Evolutionary conservation across 345 rosid genomes (phyloP).

Genomic region (Lepidium africanum): DNA sequence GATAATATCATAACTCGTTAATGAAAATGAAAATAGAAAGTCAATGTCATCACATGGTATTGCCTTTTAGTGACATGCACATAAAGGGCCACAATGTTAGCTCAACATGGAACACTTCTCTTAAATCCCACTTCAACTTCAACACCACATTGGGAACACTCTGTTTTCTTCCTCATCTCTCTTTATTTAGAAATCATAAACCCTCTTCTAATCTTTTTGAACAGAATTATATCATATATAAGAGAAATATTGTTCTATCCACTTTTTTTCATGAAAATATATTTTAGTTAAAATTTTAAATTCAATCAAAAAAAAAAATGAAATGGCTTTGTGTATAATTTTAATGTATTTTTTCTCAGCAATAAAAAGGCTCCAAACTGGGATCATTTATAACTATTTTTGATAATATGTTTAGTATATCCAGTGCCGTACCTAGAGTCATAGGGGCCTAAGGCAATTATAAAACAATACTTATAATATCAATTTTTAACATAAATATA

Average conservation of each 20-base stretch:
- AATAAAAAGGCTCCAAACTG: too few relatives aligned
- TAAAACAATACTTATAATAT: too few relatives aligned
- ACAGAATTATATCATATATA: neutral
- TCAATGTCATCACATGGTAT: conserved; percentile 53
- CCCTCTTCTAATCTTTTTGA: neutral
- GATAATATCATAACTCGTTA: neutral
- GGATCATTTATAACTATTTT: too few relatives aligned
- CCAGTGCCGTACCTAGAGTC: too few relatives aligned
- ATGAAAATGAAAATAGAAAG: conserved; percentile 2
- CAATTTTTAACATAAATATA: too few relatives aligned
- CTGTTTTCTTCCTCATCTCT: neutral
- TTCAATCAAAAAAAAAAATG: too few relatives aligned
- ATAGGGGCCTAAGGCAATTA: too few relatives aligned
- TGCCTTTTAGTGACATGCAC: conserved; percentile 51
- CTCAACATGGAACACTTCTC: conserved; percentile 43
- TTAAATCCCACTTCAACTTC: conserved; percentile 49
- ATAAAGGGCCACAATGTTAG: conserved; percentile 48
- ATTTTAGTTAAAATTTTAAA: too few relatives aligned
- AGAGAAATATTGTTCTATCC: neutral
- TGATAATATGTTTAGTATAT: too few relatives aligned
- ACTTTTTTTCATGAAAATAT: too few relatives aligned
- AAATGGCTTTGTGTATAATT: too few relatives aligned
- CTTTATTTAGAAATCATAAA: neutral
- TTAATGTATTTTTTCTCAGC: too few relatives aligned
- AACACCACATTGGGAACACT: conserved; percentile 55